These are phyloP conservation scores for Pilaira anomala DNA, from an alignment of 192 early-diverging fungal species.

Conservation along the genomic window DNA sequence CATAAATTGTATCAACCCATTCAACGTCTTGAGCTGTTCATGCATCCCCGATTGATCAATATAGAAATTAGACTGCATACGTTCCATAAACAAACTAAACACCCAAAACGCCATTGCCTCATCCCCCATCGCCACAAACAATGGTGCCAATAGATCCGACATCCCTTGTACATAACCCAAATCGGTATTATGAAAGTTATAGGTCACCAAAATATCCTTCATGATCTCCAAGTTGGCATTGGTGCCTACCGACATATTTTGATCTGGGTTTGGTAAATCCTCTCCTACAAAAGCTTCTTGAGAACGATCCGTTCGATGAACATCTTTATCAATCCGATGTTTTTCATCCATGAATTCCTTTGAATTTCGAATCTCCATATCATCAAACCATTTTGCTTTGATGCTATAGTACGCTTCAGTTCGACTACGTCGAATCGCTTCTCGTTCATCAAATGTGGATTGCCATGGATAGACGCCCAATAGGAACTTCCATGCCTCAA, in stretches of 20 bases:
- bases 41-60: conserved; percentile 94
- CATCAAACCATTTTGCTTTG: conserved; percentile 70
- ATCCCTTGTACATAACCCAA: conserved; percentile 95
- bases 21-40: conserved; percentile 74
- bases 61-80: conserved; percentile 85
- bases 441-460: conserved; percentile 74
- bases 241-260: conserved; percentile 48
- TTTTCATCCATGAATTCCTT: conserved; percentile 65
- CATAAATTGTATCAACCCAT: conserved; percentile 79
- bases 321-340: conserved; percentile 83
- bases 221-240: conserved; percentile 81
- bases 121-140: conserved; percentile 85
- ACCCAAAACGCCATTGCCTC: conserved; percentile 95
- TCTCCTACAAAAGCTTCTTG: conserved; percentile 76
- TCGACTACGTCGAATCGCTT: conserved; percentile 46
- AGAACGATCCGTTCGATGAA: conserved; percentile 88
- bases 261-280: conserved; percentile 50
- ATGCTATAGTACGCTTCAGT: conserved; percentile 66
- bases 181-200: conserved; percentile 80
- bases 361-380: conserved; percentile 50
- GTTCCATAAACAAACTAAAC: conserved; percentile 85
- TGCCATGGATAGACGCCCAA: conserved; percentile 82
- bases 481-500: conserved; percentile 91
- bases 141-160: conserved; percentile 90
- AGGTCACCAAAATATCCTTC: conserved; percentile 91